Percentiles rank a stretch among this genome's conserved stretches.
Conservation (phyloP, 164 flowering plant genomes). For the Aristolochia californica region DNA sequence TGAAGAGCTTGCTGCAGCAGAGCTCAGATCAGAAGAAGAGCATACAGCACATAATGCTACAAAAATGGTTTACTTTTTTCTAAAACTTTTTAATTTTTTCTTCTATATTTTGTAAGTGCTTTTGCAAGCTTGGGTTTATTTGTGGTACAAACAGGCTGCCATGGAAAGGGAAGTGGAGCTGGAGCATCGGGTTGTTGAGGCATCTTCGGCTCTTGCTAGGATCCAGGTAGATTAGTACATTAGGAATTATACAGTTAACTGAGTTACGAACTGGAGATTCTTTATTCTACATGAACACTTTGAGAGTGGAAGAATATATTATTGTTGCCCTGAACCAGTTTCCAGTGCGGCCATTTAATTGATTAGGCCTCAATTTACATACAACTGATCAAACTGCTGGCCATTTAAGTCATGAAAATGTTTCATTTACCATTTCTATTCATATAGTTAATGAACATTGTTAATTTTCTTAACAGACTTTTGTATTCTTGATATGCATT, state of each 20-base stretch:
- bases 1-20: constrained; percentile 86
- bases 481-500: too few relatives aligned
- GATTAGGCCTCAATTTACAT: too few relatives aligned
- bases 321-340: too few relatives aligned
- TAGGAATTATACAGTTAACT: background rate
- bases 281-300: too few relatives aligned
- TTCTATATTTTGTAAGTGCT: background rate
- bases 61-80: constrained; percentile 52
- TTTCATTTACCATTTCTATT: too few relatives aligned
- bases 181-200: constrained; percentile 83
- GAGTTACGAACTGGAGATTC: too few relatives aligned
- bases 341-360: too few relatives aligned
- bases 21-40: constrained; percentile 91
- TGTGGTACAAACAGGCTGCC: constrained; percentile 49
- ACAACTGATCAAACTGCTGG: too few relatives aligned
- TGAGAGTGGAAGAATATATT: too few relatives aligned
- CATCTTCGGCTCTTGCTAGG: constrained; percentile 86
- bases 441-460: too few relatives aligned
- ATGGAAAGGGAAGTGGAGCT: constrained; percentile 95
- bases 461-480: too few relatives aligned
- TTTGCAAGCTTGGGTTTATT: background rate
- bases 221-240: constrained; percentile 48
- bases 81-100: background rate
- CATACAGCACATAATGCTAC: constrained; percentile 89
- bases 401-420: too few relatives aligned